phyloP scores from a whole-genome alignment of 805 yeast genomes.

The Hanseniaspora thailandica region DNA sequence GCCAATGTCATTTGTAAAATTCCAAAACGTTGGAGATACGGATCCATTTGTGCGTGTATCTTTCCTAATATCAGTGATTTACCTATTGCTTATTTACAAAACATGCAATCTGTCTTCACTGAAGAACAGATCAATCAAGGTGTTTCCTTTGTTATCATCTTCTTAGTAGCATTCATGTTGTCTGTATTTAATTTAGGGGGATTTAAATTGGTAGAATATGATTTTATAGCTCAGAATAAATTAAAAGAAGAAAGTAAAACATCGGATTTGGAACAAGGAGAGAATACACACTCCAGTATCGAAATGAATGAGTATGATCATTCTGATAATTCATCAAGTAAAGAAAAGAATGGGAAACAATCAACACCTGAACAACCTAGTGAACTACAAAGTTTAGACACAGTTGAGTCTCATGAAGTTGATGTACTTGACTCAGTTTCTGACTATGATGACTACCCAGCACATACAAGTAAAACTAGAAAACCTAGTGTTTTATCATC shows the following conservation, averaged over 20 bases:
- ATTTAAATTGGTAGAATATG: slow-evolving; percentile 55
- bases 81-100: slow-evolving; percentile 66
- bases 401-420: slow-evolving; percentile 1
- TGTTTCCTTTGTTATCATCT: slow-evolving; percentile 71
- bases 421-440: not conserved
- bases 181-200: slow-evolving; percentile 68
- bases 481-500: not conserved
- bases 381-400: slow-evolving; percentile 4
- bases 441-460: not conserved
- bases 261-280: slow-evolving; percentile 17
- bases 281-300: slow-evolving; percentile 16
- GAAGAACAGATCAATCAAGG: slow-evolving; percentile 57
- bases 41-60: slow-evolving; percentile 55
- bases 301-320: not conserved
- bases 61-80: slow-evolving; percentile 67
- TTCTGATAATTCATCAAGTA: not conserved
- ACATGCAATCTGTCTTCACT: slow-evolving; percentile 49
- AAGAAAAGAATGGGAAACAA: not conserved
- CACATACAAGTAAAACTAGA: not conserved
- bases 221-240: slow-evolving; percentile 33
- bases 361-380: slow-evolving; percentile 6
- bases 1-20: slow-evolving; percentile 30
- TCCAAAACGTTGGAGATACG: slow-evolving; percentile 63
- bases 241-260: slow-evolving; percentile 22
- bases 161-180: slow-evolving; percentile 53